A percentile compares a stretch with the other conserved stretches of the same genome.
phyloP scores from a whole-genome alignment of 139 green algal genomes.

The Zygnema circumcarinatum region DNA sequence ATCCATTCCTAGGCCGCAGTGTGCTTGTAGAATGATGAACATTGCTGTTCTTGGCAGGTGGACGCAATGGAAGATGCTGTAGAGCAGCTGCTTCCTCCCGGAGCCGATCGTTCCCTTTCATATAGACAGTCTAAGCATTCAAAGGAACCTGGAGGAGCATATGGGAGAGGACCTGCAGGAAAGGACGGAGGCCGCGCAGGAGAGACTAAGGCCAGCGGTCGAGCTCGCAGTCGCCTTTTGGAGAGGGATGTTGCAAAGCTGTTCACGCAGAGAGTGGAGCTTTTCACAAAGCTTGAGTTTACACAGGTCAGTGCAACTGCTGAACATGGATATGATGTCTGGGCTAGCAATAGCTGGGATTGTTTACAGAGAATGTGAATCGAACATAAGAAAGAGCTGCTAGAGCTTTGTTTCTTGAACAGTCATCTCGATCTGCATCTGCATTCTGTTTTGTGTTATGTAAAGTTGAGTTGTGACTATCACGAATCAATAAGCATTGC shows the following conservation, averaged over 20 bases:
- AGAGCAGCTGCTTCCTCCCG: conserved; percentile 45
- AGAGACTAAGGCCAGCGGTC: background rate
- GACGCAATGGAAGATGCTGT: conserved; percentile 46
- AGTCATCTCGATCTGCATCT: too few species aligned
- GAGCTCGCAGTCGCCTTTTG: background rate
- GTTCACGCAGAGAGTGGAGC: conserved; percentile 53
- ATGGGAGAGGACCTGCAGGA: background rate
- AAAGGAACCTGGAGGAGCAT: background rate
- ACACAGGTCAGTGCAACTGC: conserved; percentile 51
- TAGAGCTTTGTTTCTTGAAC: too few species aligned
- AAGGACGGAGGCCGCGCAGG: background rate
- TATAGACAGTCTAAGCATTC: background rate
- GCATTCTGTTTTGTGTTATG: too few species aligned
- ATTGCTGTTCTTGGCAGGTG: too few species aligned
- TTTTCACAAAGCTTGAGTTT: conserved; percentile 58
- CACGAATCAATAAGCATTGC: too few species aligned
- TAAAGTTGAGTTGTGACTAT: too few species aligned
- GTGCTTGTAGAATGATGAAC: too few species aligned
- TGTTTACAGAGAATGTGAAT: too few species aligned
- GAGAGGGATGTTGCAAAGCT: conserved; percentile 60
- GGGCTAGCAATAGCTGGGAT: too few species aligned
- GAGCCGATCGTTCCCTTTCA: conserved; percentile 1
- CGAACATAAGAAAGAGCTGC: too few species aligned
- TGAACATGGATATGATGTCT: too few species aligned
- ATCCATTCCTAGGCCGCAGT: too few species aligned